Conservation (phyloP, 2,329 filamentous ascomycete genomes). For the Fusarium paranaense region DNA sequence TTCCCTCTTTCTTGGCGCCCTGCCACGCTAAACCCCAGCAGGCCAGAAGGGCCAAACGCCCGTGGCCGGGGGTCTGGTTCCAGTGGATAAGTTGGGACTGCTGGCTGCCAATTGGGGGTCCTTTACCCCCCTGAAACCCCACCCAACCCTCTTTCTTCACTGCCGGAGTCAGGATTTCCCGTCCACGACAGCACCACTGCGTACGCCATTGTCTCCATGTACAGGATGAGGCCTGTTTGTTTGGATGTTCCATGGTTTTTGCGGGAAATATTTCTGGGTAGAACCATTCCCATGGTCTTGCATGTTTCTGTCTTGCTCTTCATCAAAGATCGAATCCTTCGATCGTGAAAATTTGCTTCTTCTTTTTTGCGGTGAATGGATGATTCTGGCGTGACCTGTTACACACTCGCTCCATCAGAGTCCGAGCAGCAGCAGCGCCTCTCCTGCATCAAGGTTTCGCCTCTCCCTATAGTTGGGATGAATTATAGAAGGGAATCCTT, state of each 20-base stretch:
- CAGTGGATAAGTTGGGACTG: background rate
- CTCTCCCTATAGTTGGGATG: slow-evolving; percentile 19
- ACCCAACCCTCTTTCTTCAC: slow-evolving; percentile 7
- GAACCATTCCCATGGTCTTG: background rate
- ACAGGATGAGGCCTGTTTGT: slow-evolving; percentile 32
- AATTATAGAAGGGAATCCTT: slow-evolving; percentile 28
- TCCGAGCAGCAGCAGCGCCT: background rate
- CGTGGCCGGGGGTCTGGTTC: slow-evolving; percentile 13
- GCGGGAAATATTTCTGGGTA: background rate
- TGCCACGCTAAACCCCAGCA: slow-evolving; percentile 24
- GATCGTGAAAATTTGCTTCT: background rate
- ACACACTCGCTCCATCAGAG: background rate
- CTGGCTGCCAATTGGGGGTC: background rate
- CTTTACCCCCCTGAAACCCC: slow-evolving; percentile 17
- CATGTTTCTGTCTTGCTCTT: slow-evolving; percentile 13
- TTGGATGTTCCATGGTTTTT: background rate
- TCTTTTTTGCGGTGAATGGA: background rate
- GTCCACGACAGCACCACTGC: slow-evolving; percentile 3
- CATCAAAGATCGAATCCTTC: slow-evolving; percentile 17
- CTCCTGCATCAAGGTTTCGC: background rate
- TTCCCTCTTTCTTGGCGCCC: background rate
- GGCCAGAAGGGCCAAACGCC: slow-evolving; percentile 30
- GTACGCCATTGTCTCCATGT: slow-evolving; percentile 10
- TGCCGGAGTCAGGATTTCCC: slow-evolving; percentile 31
- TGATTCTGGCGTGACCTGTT: slow-evolving; percentile 6